Percentiles rank a stretch among this genome's conserved stretches.
Evolutionary conservation across 202 grass and related monocot species (phyloP).

Genomic region (Schoenoplectus tabernaemontani): DNA sequence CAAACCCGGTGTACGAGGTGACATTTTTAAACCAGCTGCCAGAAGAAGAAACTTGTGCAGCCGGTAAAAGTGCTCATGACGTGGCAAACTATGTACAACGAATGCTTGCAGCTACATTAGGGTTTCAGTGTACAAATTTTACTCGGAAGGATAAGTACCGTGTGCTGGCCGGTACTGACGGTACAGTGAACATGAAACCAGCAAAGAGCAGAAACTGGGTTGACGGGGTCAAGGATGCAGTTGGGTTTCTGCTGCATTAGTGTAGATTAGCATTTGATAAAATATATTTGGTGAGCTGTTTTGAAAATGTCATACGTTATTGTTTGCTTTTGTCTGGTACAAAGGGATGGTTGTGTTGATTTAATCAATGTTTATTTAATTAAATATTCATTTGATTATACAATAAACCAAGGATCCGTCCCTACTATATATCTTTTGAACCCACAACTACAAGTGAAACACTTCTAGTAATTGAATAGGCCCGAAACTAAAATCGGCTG

Average conservation of each 20-base stretch:
- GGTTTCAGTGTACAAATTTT: slow-evolving; percentile 91
- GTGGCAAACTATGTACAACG: slow-evolving; percentile 93
- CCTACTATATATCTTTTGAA: no score
- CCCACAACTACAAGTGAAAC: no score
- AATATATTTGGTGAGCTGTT: not conserved
- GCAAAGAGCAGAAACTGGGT: slow-evolving; percentile 29
- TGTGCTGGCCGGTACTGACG: slow-evolving; percentile 74
- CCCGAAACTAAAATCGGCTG: no score
- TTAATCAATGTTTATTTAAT: slow-evolving; percentile 1
- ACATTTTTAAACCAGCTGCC: slow-evolving; percentile 84
- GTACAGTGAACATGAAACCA: slow-evolving; percentile 27
- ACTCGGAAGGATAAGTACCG: slow-evolving; percentile 90
- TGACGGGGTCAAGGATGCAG: slow-evolving; percentile 29
- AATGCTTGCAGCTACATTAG: slow-evolving; percentile 70
- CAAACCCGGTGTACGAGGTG: slow-evolving; percentile 73
- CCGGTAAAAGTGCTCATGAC: slow-evolving; percentile 61
- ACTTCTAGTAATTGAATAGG: no score
- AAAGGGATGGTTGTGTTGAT: not conserved
- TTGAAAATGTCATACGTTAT: not conserved
- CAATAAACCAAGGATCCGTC: not conserved
- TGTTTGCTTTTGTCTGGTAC: not conserved
- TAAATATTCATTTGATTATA: not conserved
- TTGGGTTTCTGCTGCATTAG: slow-evolving; percentile 56
- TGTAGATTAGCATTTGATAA: not conserved
- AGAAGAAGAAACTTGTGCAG: slow-evolving; percentile 52